Evolutionary conservation across 1,284 basidiomycete species (phyloP).

Genomic region (Ustanciosporium gigantosporum): DNA sequence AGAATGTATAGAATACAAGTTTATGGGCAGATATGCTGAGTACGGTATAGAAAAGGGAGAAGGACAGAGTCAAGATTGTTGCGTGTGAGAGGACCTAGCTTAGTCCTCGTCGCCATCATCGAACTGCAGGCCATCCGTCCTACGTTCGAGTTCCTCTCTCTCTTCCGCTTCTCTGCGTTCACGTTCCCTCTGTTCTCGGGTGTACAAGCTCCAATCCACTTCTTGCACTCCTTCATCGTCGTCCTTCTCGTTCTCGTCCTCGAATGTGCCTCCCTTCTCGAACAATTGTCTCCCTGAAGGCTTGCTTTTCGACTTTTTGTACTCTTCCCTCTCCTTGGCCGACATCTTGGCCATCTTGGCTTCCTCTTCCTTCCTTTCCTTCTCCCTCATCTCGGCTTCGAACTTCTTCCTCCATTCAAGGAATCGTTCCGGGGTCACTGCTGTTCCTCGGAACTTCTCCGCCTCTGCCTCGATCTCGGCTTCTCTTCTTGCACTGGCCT

Average conservation of each 20-base stretch:
- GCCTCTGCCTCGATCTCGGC: conserved; percentile 82
- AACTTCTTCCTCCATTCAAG: conserved; percentile 78
- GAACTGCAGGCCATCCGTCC: conserved; percentile 27
- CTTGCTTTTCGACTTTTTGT: conserved; percentile 70
- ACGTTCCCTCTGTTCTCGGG: conserved; percentile 50
- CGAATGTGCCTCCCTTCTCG: conserved; percentile 37
- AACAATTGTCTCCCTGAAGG: conserved; percentile 67
- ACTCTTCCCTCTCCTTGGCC: conserved; percentile 86
- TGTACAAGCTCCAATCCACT: conserved; percentile 53
- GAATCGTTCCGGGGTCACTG: conserved; percentile 82
- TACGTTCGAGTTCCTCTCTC: conserved; percentile 15
- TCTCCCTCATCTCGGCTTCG: conserved; percentile 61
- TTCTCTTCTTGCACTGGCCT: conserved; percentile 69
- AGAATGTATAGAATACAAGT: too few species aligned
- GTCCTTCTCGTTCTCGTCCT: conserved; percentile 16
- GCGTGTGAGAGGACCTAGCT: too few species aligned
- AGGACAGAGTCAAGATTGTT: neutral
- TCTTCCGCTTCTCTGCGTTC: conserved; percentile 48
- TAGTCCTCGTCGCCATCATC: conserved; percentile 45
- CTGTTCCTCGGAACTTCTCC: conserved; percentile 83
- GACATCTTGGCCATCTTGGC: conserved; percentile 75
- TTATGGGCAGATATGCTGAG: neutral
- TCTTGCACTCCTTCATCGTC: conserved; percentile 49
- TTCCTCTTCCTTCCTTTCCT: conserved; percentile 74
- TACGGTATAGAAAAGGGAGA: neutral